These are phyloP conservation scores for Nicotiana rustica DNA, from an alignment of 305 asterid genomes.

Conservation along the genomic window DNA sequence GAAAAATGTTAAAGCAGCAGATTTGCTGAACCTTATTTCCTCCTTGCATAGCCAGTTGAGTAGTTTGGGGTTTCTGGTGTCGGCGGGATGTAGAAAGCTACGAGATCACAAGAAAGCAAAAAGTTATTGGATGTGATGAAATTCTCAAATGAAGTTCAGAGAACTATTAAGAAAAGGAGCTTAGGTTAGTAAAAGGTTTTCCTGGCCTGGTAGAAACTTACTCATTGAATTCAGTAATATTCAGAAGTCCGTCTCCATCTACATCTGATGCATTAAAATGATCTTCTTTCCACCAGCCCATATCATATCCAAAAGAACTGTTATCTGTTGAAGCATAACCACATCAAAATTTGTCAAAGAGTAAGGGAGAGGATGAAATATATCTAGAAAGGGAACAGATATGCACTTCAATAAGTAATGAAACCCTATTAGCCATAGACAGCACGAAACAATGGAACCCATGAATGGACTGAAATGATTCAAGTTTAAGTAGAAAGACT, in stretches of 20 bases:
- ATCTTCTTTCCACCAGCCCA: conserved; percentile 99
- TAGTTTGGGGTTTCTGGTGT: conserved; percentile 75
- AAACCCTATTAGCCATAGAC: neutral
- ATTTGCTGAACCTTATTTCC: conserved; percentile 76
- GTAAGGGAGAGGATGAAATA: neutral
- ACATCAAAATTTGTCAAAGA: conserved; percentile 17
- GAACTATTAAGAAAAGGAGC: conserved; percentile 29
- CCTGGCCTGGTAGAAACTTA: conserved; percentile 49
- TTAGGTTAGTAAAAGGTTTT: conserved; percentile 9
- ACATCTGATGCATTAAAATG: conserved; percentile 93
- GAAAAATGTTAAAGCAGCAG: conserved; percentile 18
- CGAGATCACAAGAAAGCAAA: conserved; percentile 36
- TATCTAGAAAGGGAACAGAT: neutral
- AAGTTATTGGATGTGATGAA: conserved; percentile 34
- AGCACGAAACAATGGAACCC: neutral
- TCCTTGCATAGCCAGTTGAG: conserved; percentile 88
- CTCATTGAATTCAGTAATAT: conserved; percentile 92
- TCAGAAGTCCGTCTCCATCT: conserved; percentile 83
- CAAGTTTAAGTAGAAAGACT: neutral
- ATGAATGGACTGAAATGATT: neutral
- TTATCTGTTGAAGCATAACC: conserved; percentile 52
- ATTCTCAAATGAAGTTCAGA: conserved; percentile 32
- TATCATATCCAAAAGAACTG: conserved; percentile 72
- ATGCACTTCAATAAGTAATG: neutral
- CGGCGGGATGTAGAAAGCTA: conserved; percentile 96